Percentiles rank a stretch among this genome's conserved stretches.
Conservation (phyloP, 2,329 filamentous ascomycete genomes). For the Aureobasidium pullulans region DNA sequence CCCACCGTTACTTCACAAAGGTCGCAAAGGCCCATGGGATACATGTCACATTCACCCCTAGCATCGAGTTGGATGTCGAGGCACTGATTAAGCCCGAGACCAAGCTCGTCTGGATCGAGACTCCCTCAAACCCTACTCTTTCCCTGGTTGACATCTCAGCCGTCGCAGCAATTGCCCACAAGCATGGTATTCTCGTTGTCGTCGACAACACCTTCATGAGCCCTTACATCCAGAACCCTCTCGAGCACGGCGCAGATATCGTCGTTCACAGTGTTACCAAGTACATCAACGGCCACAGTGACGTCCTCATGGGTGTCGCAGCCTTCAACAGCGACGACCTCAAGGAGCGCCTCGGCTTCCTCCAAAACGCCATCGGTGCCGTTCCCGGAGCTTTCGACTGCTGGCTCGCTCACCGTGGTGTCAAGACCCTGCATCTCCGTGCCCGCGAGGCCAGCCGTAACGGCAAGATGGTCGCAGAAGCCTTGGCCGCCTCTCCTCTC, state of each 20-base stretch:
- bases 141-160: conserved; percentile 87
- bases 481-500: conserved; percentile 70
- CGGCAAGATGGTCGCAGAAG: conserved; percentile 66
- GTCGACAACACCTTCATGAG: conserved; percentile 98
- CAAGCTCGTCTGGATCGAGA: conserved; percentile 95
- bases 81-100: conserved; percentile 82
- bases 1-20: conserved; percentile 97
- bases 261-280: conserved; percentile 95
- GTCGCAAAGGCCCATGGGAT: conserved; percentile 92
- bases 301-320: conserved; percentile 95
- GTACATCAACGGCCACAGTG: conserved; percentile 96
- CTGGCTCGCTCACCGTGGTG: conserved; percentile 93
- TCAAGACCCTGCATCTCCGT: conserved; percentile 93
- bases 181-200: conserved; percentile 87
- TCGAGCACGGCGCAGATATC: conserved; percentile 91
- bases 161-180: conserved; percentile 74
- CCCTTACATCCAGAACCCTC: conserved; percentile 92
- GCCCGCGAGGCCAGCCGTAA: conserved; percentile 79
- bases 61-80: conserved; percentile 81
- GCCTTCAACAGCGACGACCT: conserved; percentile 86
- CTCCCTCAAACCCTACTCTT: conserved; percentile 88
- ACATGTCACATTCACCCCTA: conserved; percentile 85
- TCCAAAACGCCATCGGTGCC: conserved; percentile 95
- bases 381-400: conserved; percentile 93
- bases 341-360: conserved; percentile 70